Percentiles rank a stretch among this genome's conserved stretches.
These are phyloP conservation scores for Discostella stelligeroides DNA, from an alignment of 108 stramenopile genomes.

Conservation along the genomic window DNA sequence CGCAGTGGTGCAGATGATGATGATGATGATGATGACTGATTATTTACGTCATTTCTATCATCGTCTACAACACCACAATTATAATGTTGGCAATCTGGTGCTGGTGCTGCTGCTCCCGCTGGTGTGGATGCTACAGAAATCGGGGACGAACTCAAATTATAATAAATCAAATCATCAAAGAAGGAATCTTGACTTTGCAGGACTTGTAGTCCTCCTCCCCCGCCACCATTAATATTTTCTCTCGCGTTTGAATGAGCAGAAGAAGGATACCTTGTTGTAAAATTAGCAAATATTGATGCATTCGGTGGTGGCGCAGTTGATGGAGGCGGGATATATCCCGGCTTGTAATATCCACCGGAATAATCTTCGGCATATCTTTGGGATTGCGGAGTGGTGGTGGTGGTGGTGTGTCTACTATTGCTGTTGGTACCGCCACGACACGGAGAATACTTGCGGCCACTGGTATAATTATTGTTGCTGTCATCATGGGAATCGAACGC, in stretches of 20 bases:
- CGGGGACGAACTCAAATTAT: background rate
- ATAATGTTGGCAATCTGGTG: background rate
- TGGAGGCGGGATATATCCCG: slow-evolving; percentile 4
- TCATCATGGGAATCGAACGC: no score
- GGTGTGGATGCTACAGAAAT: background rate
- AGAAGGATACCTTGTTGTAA: no score
- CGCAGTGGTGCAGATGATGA: background rate
- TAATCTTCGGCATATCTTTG: slow-evolving; percentile 32
- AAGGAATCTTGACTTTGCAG: slow-evolving; percentile 29
- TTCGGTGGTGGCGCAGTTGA: background rate
- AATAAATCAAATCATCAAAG: slow-evolving; percentile 39
- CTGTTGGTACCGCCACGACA: background rate
- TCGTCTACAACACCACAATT: background rate
- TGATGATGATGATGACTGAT: background rate
- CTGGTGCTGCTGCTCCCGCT: background rate
- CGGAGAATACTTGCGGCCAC: no score
- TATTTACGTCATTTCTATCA: background rate
- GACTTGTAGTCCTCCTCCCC: background rate
- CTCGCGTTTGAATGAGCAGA: background rate
- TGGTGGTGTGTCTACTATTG: background rate
- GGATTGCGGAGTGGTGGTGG: slow-evolving; percentile 3
- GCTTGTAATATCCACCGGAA: slow-evolving; percentile 45
- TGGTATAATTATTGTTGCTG: slow-evolving; percentile 1
- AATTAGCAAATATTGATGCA: slow-evolving; percentile 1
- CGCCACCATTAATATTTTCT: background rate